A percentile compares a stretch with the other conserved stretches of the same genome.
Conservation (phyloP, 2,329 filamentous ascomycete species). For the Pezicula radicicola region DNA sequence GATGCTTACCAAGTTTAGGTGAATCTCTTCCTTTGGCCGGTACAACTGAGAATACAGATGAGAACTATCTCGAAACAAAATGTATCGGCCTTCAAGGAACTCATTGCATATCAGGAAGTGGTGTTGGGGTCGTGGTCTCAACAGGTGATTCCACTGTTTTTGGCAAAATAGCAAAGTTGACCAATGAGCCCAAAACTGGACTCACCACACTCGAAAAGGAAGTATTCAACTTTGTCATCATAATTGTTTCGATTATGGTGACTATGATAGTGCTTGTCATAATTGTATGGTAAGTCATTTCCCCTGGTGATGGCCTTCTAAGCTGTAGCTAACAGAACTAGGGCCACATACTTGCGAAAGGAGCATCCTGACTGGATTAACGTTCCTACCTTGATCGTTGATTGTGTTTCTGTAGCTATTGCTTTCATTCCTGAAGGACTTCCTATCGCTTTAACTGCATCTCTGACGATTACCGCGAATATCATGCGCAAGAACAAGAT, state of each 20-base stretch:
- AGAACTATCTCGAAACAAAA: constrained; percentile 73
- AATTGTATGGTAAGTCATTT: constrained; percentile 56
- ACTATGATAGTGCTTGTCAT: constrained; percentile 63
- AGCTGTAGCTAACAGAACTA: constrained; percentile 6
- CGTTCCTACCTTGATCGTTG: constrained; percentile 69
- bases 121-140: constrained; percentile 64
- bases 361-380: constrained; percentile 68
- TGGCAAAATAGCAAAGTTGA: constrained; percentile 70
- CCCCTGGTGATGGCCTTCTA: constrained; percentile 15
- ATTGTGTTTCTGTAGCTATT: constrained; percentile 69
- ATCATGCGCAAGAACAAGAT: constrained; percentile 76
- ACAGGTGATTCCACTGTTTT: constrained; percentile 74
- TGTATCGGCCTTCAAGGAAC: constrained; percentile 79
- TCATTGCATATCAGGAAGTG: constrained; percentile 69
- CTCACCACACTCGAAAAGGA: constrained; percentile 71
- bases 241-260: constrained; percentile 67
- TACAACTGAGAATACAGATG: constrained; percentile 63
- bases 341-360: constrained; percentile 63
- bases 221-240: constrained; percentile 67
- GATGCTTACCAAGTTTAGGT: constrained; percentile 33
- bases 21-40: constrained; percentile 64
- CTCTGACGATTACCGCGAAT: constrained; percentile 72
- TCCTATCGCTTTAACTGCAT: constrained; percentile 66
- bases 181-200: constrained; percentile 64
- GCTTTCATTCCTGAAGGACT: constrained; percentile 76